Evolutionary conservation across 805 yeast genomes (phyloP), one percentile per base, ranked within the genome.

Genomic region (Starmerella vaccinii): DNA sequence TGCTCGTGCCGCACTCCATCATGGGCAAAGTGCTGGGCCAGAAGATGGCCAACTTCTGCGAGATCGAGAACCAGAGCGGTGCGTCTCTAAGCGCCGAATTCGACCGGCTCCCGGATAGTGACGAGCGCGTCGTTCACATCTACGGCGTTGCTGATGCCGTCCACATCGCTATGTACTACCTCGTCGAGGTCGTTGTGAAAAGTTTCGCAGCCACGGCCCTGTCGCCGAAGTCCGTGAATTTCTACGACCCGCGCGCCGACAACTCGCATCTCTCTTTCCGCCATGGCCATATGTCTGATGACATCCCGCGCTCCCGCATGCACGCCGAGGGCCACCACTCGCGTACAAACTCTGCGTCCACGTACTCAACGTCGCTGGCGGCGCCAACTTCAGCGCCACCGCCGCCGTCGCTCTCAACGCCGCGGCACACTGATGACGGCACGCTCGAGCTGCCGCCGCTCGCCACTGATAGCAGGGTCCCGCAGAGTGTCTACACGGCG

Each of bases 61-160:
- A 85, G 64, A 84, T 86, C 55, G 95, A 86, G 65, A 88, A 82
- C 49, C 74, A 75, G 54, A 83, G 92, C 15, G 88, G 90, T 3
- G 89, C 95, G 2, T 73, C 76, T 51, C 71, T 87, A 50, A 76
- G 74, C 57, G 92, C 94, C 2, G 84, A 82, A 22, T 86, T 82
- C 38, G 76, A 77, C 42, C 76, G 81, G 15, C 68, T 87, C 57
- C 84, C 92, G 1, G 76, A 75, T 53, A 82, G 90, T 0, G 84
- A 88, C 15, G 95, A 87, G 63, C 73, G 95, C 52, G 71, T 83
- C 19, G 68, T 87, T 44, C 72, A 79, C 22, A 75, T 86, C 7
- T 70, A 75, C 5, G 95, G 95, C 6, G 90, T 84, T 13, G 87
- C 88, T 1, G 95, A 86, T 67, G 88, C 95, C 1, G 76, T 87